Base-by-base conservation (phyloP, 176 grass and related monocot genomes). In the Stipa capillata region DNA sequence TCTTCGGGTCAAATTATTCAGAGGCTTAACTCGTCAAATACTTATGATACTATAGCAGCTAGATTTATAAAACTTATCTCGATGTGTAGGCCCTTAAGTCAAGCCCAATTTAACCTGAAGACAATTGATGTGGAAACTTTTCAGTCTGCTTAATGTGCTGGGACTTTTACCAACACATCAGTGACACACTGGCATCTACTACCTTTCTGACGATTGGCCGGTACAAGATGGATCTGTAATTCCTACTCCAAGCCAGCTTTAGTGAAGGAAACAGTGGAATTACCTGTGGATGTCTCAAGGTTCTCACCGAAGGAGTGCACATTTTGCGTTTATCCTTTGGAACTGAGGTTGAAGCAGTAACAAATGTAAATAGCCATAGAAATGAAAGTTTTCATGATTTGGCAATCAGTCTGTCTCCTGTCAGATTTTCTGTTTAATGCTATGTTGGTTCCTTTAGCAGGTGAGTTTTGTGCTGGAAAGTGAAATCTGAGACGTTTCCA, bases 81-180 rank as follows among this genome's bases (percentile, higher is more conserved):
- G 1, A 54, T 67, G 11, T 86, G 82, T 77, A 93, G 93, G 90
- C 85, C 70, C 90, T 88, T 25, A 97, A 93, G 57, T 84, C 93
- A 82, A 93, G 90, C 76, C 93, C 93, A 24, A 91, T 93, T 68
- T 97, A 89, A 91, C 72, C 43, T 52, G 72, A 61, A 82, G 70
- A 82, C 80, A 49, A 55, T 76, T 8, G 18, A 72, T 33, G 24
- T 23, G 15, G 34, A 55, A 37, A 81, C 36, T 55, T 76, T 62
- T 55, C 16, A n/a, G 63, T 55, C 28, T 65, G 71, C 55, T 55
- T 81, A 75, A 72, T 81, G 37, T 62, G 82, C 65, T 65, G 72
- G 35, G 56, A 64, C 34, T 72, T 48, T 54, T 47, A 65, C 57
- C 56, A 41, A 58, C 47, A 27, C 81, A 57, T 50, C 76, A 61